phyloP scores from a whole-genome alignment of 75 land plant genomes.

The Larix kaempferi region DNA sequence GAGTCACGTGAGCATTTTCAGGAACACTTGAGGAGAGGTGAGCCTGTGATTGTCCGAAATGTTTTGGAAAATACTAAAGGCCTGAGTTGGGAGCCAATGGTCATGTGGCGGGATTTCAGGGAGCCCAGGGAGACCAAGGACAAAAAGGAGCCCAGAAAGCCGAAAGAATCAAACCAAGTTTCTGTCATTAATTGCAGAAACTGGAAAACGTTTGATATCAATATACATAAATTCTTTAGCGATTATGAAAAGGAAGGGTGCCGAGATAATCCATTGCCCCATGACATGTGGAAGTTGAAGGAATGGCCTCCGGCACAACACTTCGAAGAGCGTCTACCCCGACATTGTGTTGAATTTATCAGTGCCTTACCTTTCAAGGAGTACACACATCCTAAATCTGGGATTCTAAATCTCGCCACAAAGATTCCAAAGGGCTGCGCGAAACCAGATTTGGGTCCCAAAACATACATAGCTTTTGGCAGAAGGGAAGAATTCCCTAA shows the following conservation, averaged over 20 bases:
- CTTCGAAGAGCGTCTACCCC: constrained; percentile 75
- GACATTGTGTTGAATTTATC: constrained; percentile 78
- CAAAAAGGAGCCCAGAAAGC: constrained; percentile 22
- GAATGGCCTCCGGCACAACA: constrained; percentile 76
- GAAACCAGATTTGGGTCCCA: constrained; percentile 78
- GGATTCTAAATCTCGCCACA: constrained; percentile 84
- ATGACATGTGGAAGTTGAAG: constrained; percentile 71
- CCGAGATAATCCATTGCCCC: constrained; percentile 35
- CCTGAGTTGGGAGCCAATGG: constrained; percentile 97
- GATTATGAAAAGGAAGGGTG: constrained; percentile 64
- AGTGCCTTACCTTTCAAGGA: constrained; percentile 71
- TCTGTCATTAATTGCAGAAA: constrained; percentile 74
- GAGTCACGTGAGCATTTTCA: constrained; percentile 50
- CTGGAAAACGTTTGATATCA: constrained; percentile 28
- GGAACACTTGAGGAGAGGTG: constrained; percentile 69
- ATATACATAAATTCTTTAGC: constrained; percentile 62
- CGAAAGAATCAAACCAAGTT: constrained; percentile 21
- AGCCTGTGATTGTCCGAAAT: constrained; percentile 77
- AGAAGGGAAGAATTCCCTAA: constrained; percentile 49
- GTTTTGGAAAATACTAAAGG: constrained; percentile 55
- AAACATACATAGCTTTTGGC: constrained; percentile 78
- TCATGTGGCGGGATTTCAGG: constrained; percentile 83
- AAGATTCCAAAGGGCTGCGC: constrained; percentile 65
- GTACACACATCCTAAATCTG: constrained; percentile 81
- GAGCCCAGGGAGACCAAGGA: constrained; percentile 20